A percentile compares a stretch with the other conserved stretches of the same genome.
Conservation (phyloP, 2,329 filamentous ascomycete genomes). For the Emmonsiellopsis sp. region DNA sequence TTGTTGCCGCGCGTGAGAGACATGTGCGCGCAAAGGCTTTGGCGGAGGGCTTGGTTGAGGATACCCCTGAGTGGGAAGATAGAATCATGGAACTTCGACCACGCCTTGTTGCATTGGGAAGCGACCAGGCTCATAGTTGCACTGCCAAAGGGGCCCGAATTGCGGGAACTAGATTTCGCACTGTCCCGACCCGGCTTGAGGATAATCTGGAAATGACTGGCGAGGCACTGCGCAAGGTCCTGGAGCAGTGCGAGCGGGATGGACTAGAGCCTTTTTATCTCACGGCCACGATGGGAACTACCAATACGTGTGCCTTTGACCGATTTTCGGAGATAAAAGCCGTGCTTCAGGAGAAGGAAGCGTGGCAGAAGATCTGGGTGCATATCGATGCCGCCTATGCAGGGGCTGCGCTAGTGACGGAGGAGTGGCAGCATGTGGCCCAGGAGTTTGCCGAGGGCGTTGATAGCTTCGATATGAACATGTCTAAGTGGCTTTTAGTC, state of each 20-base stretch:
- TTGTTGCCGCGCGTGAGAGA: slow-evolving; percentile 78
- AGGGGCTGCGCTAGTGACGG: slow-evolving; percentile 70
- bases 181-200: slow-evolving; percentile 52
- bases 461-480: slow-evolving; percentile 88
- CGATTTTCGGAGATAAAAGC: slow-evolving; percentile 62
- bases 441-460: slow-evolving; percentile 51
- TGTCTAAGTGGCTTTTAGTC: slow-evolving; percentile 94
- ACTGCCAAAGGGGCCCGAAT: slow-evolving; percentile 83
- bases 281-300: slow-evolving; percentile 75
- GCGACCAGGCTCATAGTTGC: slow-evolving; percentile 69
- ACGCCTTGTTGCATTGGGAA: slow-evolving; percentile 69
- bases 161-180: slow-evolving; percentile 70
- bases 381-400: slow-evolving; percentile 93
- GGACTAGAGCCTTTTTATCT: slow-evolving; percentile 80
- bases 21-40: slow-evolving; percentile 56
- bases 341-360: slow-evolving; percentile 35
- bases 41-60: slow-evolving; percentile 35
- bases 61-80: slow-evolving; percentile 55
- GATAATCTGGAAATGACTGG: slow-evolving; percentile 65
- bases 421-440: slow-evolving; percentile 66
- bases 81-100: slow-evolving; percentile 56
- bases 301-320: slow-evolving; percentile 79
- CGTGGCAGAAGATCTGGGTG: slow-evolving; percentile 64
- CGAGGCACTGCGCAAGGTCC: slow-evolving; percentile 47
- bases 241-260: slow-evolving; percentile 56